Conservation (phyloP, 108 stramenopile genomes). For the Asterionellopsis glacialis region DNA sequence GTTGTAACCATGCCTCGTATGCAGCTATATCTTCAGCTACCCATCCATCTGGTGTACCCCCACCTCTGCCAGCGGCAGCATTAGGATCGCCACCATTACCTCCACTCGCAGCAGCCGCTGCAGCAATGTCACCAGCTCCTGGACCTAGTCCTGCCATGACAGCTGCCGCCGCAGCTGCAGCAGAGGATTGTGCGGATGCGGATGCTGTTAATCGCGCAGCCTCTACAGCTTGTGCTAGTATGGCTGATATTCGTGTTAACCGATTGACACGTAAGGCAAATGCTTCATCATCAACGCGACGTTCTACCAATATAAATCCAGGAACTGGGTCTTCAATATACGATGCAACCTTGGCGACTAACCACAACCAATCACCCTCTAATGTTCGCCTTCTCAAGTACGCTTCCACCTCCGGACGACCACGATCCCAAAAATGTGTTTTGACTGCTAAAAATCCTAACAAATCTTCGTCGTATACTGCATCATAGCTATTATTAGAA, state of each 20-base stretch:
- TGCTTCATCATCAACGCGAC: conserved; percentile 30
- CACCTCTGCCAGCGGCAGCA: too few species aligned
- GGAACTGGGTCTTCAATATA: conserved; percentile 69
- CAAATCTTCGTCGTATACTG: conserved; percentile 73
- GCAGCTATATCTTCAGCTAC: too few species aligned
- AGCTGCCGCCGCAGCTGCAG: not conserved
- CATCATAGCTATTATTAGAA: conserved; percentile 43
- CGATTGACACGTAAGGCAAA: conserved; percentile 38
- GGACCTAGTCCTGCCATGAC: too few species aligned
- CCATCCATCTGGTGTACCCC: too few species aligned
- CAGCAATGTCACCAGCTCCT: too few species aligned
- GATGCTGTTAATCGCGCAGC: conserved; percentile 31
- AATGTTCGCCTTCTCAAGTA: conserved; percentile 59
- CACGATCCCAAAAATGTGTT: conserved; percentile 80
- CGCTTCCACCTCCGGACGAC: conserved; percentile 66
- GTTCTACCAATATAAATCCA: conserved; percentile 61
- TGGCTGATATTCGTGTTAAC: conserved; percentile 57
- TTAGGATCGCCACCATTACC: not conserved
- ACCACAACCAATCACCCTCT: conserved; percentile 74
- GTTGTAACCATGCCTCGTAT: too few species aligned
- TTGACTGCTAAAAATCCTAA: conserved; percentile 72
- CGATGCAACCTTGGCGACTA: conserved; percentile 62
- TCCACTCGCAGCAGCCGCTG: too few species aligned
- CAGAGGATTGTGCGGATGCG: not conserved
- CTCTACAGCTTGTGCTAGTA: conserved; percentile 68